Percentiles rank a stretch among this genome's conserved stretches.
Conservation (phyloP, 345 rosid genomes). For the Salix suchowensis region DNA sequence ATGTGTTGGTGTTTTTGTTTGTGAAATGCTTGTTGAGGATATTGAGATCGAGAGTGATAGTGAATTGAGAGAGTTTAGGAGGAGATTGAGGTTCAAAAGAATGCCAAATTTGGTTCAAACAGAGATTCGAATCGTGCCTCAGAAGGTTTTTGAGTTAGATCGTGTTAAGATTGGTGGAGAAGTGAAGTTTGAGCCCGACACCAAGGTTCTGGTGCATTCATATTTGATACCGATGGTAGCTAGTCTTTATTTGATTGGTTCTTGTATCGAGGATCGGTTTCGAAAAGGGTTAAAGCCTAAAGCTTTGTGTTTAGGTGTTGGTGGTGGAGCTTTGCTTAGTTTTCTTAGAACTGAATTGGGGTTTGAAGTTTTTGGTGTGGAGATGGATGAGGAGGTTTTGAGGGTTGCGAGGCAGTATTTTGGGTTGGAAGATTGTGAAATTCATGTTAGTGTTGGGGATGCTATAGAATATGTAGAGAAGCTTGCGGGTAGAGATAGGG, state of each 20-base stretch:
- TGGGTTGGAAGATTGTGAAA: slow-evolving; percentile 50
- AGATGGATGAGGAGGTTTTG: slow-evolving; percentile 61
- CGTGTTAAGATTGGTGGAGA: slow-evolving; percentile 21
- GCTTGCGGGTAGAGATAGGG: slow-evolving; percentile 18
- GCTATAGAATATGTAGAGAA: slow-evolving; percentile 50
- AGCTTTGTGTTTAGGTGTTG: slow-evolving; percentile 75
- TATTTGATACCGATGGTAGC: slow-evolving; percentile 82
- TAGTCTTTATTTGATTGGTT: slow-evolving; percentile 42
- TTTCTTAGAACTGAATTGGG: slow-evolving; percentile 50
- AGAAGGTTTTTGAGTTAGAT: slow-evolving; percentile 4
- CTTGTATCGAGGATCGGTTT: slow-evolving; percentile 19
- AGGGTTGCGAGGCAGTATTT: slow-evolving; percentile 57
- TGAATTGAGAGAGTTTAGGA: slow-evolving; percentile 48
- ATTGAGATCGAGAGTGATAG: slow-evolving; percentile 41
- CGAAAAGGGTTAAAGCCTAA: slow-evolving; percentile 36
- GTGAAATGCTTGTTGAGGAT: slow-evolving; percentile 81
- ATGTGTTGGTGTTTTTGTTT: slow-evolving; percentile 47
- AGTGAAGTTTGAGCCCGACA: slow-evolving; percentile 40
- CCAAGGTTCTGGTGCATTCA: slow-evolving; percentile 56
- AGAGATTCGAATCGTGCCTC: slow-evolving; percentile 43
- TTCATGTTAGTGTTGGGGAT: slow-evolving; percentile 39
- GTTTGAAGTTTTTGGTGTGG: slow-evolving; percentile 65
- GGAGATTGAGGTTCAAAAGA: slow-evolving; percentile 86
- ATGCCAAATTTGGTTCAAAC: slow-evolving; percentile 78
- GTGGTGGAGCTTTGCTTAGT: slow-evolving; percentile 79